Evolutionary conservation across 2,329 filamentous ascomycete genomes (phyloP).

Genomic region (Ophiocordyceps australis): DNA sequence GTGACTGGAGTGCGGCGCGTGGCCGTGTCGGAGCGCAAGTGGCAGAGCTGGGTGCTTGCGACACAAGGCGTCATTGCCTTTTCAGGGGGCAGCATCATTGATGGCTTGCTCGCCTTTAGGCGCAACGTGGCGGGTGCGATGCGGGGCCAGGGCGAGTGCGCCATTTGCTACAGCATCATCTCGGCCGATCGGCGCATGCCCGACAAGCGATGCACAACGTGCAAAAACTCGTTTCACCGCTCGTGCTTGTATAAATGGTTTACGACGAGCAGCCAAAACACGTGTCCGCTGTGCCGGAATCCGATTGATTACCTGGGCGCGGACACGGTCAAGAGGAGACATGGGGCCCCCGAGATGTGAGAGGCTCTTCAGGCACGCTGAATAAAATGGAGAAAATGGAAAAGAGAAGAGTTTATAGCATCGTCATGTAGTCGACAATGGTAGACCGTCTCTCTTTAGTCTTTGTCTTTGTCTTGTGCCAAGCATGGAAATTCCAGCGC

Average conservation of each 20-base stretch:
- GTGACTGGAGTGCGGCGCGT: constrained; percentile 69
- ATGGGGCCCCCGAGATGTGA: too few relatives aligned
- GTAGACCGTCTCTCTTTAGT: too few relatives aligned
- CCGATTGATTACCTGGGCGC: constrained; percentile 47
- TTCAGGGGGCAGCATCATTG: constrained; percentile 72
- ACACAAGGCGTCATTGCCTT: constrained; percentile 90
- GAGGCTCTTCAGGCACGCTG: too few relatives aligned
- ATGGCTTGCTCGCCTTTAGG: constrained; percentile 71
- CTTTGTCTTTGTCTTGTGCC: too few relatives aligned
- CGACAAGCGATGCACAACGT: constrained; percentile 80
- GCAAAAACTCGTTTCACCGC: constrained; percentile 85
- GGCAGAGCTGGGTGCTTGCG: constrained; percentile 77
- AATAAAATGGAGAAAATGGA: too few relatives aligned
- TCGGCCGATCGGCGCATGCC: constrained; percentile 76
- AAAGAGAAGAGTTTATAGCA: too few relatives aligned
- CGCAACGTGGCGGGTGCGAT: constrained; percentile 75
- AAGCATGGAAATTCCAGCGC: constrained; percentile 7
- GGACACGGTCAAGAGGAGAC: constrained; percentile 19
- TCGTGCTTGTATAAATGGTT: constrained; percentile 95
- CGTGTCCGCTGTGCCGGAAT: constrained; percentile 84
- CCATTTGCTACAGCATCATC: constrained; percentile 93
- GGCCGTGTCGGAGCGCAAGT: constrained; percentile 77
- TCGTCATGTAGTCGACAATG: too few relatives aligned
- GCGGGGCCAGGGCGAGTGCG: constrained; percentile 87
- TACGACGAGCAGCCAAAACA: constrained; percentile 77